phyloP scores from a whole-genome alignment of 805 yeast genomes.

The Candida vartiovaarae region DNA sequence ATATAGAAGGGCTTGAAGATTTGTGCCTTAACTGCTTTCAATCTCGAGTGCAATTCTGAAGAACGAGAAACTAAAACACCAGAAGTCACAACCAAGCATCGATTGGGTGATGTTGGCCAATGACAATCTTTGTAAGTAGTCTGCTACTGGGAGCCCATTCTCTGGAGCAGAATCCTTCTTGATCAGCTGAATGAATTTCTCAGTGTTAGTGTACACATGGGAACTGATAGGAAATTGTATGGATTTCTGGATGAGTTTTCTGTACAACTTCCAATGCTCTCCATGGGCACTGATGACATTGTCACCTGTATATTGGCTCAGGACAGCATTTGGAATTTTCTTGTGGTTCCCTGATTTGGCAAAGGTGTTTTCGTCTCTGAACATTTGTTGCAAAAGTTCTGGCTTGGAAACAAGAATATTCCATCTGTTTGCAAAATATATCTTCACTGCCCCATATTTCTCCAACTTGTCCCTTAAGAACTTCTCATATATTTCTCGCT shows the following conservation, averaged over 20 bases:
- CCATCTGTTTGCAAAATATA: conserved; percentile 58
- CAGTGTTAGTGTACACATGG: conserved; percentile 34
- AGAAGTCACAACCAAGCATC: conserved; percentile 43
- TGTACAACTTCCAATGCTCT: conserved; percentile 40
- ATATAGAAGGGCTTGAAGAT: conserved; percentile 49
- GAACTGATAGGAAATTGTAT: conserved; percentile 41
- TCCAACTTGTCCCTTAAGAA: conserved; percentile 40
- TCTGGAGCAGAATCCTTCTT: conserved; percentile 8
- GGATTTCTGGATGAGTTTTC: conserved; percentile 38
- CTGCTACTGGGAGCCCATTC: conserved; percentile 25
- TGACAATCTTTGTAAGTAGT: conserved; percentile 38
- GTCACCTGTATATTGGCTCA: conserved; percentile 52
- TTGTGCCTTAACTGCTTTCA: conserved; percentile 41
- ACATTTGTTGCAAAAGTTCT: conserved; percentile 35
- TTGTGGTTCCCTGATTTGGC: conserved; percentile 56
- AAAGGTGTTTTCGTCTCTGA: conserved; percentile 42
- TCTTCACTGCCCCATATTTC: conserved; percentile 49
- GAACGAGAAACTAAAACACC: conserved; percentile 28
- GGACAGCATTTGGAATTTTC: conserved; percentile 48
- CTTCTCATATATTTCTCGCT: conserved; percentile 35
- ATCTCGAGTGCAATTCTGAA: conserved; percentile 29
- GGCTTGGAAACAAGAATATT: conserved; percentile 48
- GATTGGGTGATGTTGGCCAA: conserved; percentile 45
- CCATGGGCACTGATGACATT: conserved; percentile 57
- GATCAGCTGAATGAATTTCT: conserved; percentile 26